Conservation (phyloP, 768 basidiomycete species). For the Inosperma sp. region DNA sequence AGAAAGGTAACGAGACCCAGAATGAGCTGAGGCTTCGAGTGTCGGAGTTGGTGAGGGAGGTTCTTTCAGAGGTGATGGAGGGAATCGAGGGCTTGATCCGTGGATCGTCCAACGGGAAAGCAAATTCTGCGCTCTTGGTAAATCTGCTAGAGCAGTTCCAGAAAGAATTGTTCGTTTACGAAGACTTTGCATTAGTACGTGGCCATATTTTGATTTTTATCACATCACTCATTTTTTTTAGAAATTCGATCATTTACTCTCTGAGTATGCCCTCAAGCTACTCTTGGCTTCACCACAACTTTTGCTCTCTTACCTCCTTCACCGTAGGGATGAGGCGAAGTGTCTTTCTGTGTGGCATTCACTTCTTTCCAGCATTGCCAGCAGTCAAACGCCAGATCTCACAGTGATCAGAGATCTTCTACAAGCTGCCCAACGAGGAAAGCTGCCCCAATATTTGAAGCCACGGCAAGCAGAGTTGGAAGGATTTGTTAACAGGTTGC, state of each 20-base stretch:
- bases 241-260: slow-evolving; percentile 45
- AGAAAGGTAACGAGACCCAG: slow-evolving; percentile 15
- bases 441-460: slow-evolving; percentile 43
- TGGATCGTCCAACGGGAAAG: not conserved
- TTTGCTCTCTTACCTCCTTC: slow-evolving; percentile 48
- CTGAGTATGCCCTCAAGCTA: slow-evolving; percentile 33
- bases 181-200: slow-evolving; percentile 41
- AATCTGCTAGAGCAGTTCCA: slow-evolving; percentile 51
- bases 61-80: slow-evolving; percentile 32
- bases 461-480: slow-evolving; percentile 46
- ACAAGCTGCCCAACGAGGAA: slow-evolving; percentile 34
- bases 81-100: not conserved
- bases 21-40: slow-evolving; percentile 27
- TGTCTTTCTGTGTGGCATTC: slow-evolving; percentile 42
- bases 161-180: slow-evolving; percentile 43
- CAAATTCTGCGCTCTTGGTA: slow-evolving; percentile 30
- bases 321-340: slow-evolving; percentile 34
- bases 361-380: slow-evolving; percentile 45
- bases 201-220: not conserved
- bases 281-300: slow-evolving; percentile 40
- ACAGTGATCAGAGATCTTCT: slow-evolving; percentile 28
- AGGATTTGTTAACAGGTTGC: slow-evolving; percentile 33
- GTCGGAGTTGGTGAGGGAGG: slow-evolving; percentile 24
- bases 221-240: slow-evolving; percentile 19
- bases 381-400: not conserved